Percentiles rank a stretch among this genome's conserved stretches.
These are phyloP conservation scores for Aspergillus cavernicola DNA, from an alignment of 495 filamentous ascomycete genomes.

Conservation along the genomic window DNA sequence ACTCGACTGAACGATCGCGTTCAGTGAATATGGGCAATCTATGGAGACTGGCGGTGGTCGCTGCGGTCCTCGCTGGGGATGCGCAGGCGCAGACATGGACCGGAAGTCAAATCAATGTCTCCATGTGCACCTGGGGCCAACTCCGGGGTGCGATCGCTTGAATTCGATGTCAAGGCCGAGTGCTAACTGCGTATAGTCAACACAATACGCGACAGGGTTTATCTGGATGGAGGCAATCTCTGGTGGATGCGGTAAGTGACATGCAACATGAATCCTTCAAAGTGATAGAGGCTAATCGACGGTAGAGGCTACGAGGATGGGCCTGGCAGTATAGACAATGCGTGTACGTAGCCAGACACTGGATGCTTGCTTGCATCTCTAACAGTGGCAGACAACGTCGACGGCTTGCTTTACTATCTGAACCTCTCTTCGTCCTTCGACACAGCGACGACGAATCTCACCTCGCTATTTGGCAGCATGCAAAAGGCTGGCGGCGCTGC, in stretches of 20 bases:
- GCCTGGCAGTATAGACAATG: too few relatives aligned
- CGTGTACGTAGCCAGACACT: too few relatives aligned
- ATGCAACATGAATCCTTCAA: not conserved
- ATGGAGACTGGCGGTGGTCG: not conserved
- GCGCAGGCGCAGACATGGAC: slow-evolving; percentile 13
- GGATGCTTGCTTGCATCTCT: not conserved
- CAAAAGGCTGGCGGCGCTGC: slow-evolving; percentile 39
- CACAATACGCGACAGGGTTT: slow-evolving; percentile 62
- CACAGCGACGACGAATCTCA: slow-evolving; percentile 47
- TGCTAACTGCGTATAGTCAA: slow-evolving; percentile 39
- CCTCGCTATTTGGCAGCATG: slow-evolving; percentile 42
- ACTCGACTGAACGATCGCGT: too few relatives aligned
- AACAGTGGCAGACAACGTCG: slow-evolving; percentile 27
- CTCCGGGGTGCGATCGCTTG: slow-evolving; percentile 40
- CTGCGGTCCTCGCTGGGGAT: slow-evolving; percentile 16
- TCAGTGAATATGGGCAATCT: not conserved
- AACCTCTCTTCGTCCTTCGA: slow-evolving; percentile 59
- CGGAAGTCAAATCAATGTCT: slow-evolving; percentile 39
- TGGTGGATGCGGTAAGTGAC: slow-evolving; percentile 39
- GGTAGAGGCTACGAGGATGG: not conserved
- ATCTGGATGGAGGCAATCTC: slow-evolving; percentile 61
- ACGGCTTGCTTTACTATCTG: slow-evolving; percentile 48
- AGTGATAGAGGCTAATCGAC: not conserved
- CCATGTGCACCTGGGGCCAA: slow-evolving; percentile 55
- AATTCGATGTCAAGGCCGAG: not conserved